A percentile compares a stretch with the other conserved stretches of the same genome.
These are phyloP conservation scores for Lithocarpus polystachyus DNA, from an alignment of 306 rosid genomes.

Conservation along the genomic window DNA sequence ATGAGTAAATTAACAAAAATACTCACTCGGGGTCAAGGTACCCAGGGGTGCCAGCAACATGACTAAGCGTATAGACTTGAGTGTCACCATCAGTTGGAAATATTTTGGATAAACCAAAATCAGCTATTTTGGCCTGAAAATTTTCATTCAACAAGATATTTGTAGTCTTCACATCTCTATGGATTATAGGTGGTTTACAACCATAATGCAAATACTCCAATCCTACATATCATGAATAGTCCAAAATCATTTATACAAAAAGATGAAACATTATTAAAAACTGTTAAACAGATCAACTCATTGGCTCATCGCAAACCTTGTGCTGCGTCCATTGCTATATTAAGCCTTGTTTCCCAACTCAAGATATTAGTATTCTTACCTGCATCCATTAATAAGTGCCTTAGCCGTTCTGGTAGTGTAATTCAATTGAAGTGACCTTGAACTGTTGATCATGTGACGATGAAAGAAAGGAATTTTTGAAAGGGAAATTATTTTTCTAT, in stretches of 20 bases:
- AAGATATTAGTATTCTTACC: slow-evolving; percentile 32
- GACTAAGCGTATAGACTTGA: slow-evolving; percentile 19
- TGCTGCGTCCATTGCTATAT: slow-evolving; percentile 53
- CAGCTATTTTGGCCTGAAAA: slow-evolving; percentile 44
- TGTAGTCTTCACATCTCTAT: slow-evolving; percentile 49
- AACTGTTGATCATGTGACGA: too few species aligned
- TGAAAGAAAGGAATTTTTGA: too few species aligned
- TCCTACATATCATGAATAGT: too few species aligned
- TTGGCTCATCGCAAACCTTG: slow-evolving; percentile 35
- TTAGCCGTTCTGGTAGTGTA: too few species aligned
- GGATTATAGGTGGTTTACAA: slow-evolving; percentile 39
- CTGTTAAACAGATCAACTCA: not conserved
- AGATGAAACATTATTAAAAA: too few species aligned
- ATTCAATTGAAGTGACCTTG: too few species aligned
- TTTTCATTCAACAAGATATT: slow-evolving; percentile 44
- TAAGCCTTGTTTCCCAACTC: slow-evolving; percentile 56
- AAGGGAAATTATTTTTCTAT: too few species aligned
- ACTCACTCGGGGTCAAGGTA: slow-evolving; percentile 13
- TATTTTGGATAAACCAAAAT: slow-evolving; percentile 41
- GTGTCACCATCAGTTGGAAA: slow-evolving; percentile 21
- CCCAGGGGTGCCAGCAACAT: slow-evolving; percentile 38
- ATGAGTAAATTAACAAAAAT: not conserved
- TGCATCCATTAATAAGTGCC: slow-evolving; percentile 25
- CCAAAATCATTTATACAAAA: too few species aligned
- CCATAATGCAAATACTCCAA: slow-evolving; percentile 43